Evolutionary conservation across 1,284 basidiomycete species (phyloP).

Genomic region (Pisolithus thermaeus): DNA sequence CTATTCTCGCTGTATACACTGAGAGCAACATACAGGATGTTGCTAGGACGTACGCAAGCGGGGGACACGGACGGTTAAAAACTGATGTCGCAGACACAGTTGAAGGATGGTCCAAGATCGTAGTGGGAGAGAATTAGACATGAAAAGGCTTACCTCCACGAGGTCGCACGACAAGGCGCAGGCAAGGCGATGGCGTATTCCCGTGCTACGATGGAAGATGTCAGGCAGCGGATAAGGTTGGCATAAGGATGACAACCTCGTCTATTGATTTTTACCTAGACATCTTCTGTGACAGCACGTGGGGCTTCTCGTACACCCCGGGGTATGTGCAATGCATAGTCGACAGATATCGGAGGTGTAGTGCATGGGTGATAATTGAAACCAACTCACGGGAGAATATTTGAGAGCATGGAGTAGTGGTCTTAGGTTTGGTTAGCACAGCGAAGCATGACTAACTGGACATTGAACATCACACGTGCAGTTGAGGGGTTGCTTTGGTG

Average conservation of each 20-base stretch:
- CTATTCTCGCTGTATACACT: conserved; percentile 69
- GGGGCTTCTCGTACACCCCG: too few relatives aligned
- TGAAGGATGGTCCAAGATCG: conserved; percentile 60
- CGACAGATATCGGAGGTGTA: too few relatives aligned
- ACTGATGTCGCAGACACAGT: conserved; percentile 68
- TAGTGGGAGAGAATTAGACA: conserved; percentile 62
- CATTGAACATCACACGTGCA: too few relatives aligned
- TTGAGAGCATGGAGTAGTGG: too few relatives aligned
- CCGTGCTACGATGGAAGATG: conserved; percentile 58
- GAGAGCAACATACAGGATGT: conserved; percentile 44
- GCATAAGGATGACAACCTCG: conserved; percentile 11
- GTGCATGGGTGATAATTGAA: too few relatives aligned
- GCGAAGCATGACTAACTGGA: too few relatives aligned
- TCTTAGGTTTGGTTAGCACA: too few relatives aligned
- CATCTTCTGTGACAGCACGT: too few relatives aligned
- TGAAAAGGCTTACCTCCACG: conserved; percentile 59
- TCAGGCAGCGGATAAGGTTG: conserved; percentile 66
- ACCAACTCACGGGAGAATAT: too few relatives aligned
- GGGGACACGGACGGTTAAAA: conserved; percentile 70
- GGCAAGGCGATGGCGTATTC: conserved; percentile 60
- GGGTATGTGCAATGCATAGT: too few relatives aligned
- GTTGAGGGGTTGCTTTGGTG: too few relatives aligned
- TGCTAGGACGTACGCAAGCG: conserved; percentile 46
- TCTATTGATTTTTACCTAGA: too few relatives aligned
- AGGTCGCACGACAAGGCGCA: conserved; percentile 63